Base-by-base conservation (phyloP, 169 alveolate species). In the Cryptosporidium meleagridis region DNA sequence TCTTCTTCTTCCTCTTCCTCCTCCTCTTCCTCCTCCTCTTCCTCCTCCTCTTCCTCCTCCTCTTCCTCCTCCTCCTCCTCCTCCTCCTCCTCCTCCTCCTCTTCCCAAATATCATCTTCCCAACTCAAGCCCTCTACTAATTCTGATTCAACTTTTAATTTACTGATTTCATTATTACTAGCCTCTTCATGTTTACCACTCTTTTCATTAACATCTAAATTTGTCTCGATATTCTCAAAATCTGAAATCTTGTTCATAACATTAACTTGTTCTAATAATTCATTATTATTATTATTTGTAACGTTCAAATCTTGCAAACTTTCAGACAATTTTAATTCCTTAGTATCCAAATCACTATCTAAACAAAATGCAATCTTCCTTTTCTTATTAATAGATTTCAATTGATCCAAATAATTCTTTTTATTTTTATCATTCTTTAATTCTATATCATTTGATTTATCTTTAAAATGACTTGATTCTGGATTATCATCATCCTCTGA, bases 71-170 rank as follows among this genome's bases (percentile, higher is more conserved):
- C 45, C 0, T 7, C 10, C 6, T 55, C 67, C 0, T 21, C 0
- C 2, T 12, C 16, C 0, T 10, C 18, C 3, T 14, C 14, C 16
- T 37, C 44, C 31, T 26, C 26, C 31, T 35, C 35, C 37, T n/a
- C 44, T 70, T 37, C 58, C 21, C 65, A 21, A 70, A 6, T 12
- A 73, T 58, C 55, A 29, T 73, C 53, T 37, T 52, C 85, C 29
- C 37, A 21, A 70, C 16, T 62, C 37, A 48, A 70, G 9, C 10
- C 65, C 7, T 39, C 33, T 9, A 45, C 35, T 21, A 55, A 1
- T 55, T 55, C 33, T 55, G 33, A n/a, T 2, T 55, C 21, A 35
- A 23, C 8, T 3, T 14, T 55, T 26, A 9, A 6, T 37, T 55
- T 53, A 6, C 18, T 8, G 6, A 4, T 10, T 7, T 55, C 35